phyloP scores from a whole-genome alignment of 306 rosid species.

The Malus asiatica region DNA sequence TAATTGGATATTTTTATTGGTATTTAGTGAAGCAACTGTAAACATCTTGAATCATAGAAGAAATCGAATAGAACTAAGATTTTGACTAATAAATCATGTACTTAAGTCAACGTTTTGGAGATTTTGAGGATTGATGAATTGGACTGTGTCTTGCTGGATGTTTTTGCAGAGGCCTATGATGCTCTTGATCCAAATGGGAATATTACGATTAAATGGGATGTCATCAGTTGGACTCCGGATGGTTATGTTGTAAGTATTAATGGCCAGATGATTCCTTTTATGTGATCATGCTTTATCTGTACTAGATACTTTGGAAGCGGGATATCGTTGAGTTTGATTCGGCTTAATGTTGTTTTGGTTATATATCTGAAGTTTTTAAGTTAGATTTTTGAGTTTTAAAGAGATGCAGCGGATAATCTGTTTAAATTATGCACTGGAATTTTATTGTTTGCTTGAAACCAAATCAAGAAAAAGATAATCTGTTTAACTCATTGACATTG shows the following conservation, averaged over 20 bases:
- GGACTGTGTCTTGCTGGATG: constrained; percentile 10
- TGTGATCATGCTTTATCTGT: background rate
- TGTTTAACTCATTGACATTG: background rate
- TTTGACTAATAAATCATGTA: background rate
- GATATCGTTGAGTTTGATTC: background rate
- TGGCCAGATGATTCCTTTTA: constrained; percentile 1
- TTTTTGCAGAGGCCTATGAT: constrained; percentile 75
- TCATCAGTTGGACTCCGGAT: constrained; percentile 80
- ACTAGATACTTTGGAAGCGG: background rate
- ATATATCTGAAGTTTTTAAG: background rate
- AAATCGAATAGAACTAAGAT: background rate
- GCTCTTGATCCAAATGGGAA: constrained; percentile 87
- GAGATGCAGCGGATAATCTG: background rate
- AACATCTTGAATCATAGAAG: background rate
- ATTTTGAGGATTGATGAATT: constrained; percentile 7
- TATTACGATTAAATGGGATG: constrained; percentile 91
- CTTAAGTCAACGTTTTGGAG: background rate
- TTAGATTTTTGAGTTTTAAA: background rate
- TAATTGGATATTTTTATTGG: background rate
- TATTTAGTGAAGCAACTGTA: background rate
- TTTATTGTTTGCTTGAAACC: background rate
- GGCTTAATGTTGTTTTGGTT: background rate
- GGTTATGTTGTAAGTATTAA: constrained; percentile 79
- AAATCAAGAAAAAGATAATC: background rate
- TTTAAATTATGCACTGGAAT: background rate